Conservation (phyloP, 805 yeast species). For the Pichia occidentalis region DNA sequence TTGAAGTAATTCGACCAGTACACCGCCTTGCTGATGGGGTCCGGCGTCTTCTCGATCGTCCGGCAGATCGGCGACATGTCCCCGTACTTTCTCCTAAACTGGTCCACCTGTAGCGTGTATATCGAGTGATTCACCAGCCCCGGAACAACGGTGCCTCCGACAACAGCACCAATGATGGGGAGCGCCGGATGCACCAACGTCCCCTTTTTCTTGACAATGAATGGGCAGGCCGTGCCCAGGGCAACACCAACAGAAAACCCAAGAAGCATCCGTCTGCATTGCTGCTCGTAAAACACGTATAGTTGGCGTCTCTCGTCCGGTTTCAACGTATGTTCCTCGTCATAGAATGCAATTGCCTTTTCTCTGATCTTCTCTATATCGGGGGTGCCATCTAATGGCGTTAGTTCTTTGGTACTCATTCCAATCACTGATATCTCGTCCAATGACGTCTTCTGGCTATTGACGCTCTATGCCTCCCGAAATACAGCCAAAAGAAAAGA, state of each 20-base stretch:
- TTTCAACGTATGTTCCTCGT: slow-evolving; percentile 39
- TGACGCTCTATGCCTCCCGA: too few relatives aligned
- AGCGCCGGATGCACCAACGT: slow-evolving; percentile 34
- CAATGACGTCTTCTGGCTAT: too few relatives aligned
- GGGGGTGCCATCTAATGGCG: slow-evolving; percentile 12
- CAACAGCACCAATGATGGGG: slow-evolving; percentile 37
- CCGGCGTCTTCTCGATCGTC: slow-evolving; percentile 23
- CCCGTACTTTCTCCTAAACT: slow-evolving; percentile 24
- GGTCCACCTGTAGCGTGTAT: slow-evolving; percentile 29
- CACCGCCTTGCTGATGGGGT: slow-evolving; percentile 21
- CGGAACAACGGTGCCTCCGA: slow-evolving; percentile 31
- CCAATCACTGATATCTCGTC: too few relatives aligned
- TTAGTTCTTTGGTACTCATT: background rate
- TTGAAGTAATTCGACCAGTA: slow-evolving; percentile 49
- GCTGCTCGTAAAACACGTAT: slow-evolving; percentile 32
- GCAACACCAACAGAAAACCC: slow-evolving; percentile 38
- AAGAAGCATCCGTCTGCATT: slow-evolving; percentile 30
- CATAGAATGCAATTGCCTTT: slow-evolving; percentile 42
- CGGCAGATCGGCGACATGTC: slow-evolving; percentile 19
- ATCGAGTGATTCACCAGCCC: slow-evolving; percentile 26
- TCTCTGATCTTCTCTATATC: slow-evolving; percentile 32
- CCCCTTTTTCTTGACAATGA: slow-evolving; percentile 32
- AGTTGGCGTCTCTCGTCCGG: slow-evolving; percentile 37
- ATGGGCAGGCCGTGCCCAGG: slow-evolving; percentile 38
- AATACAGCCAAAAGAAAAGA: too few relatives aligned